Evolutionary conservation across 805 yeast genomes (phyloP).

Genomic region (Candida ficus): DNA sequence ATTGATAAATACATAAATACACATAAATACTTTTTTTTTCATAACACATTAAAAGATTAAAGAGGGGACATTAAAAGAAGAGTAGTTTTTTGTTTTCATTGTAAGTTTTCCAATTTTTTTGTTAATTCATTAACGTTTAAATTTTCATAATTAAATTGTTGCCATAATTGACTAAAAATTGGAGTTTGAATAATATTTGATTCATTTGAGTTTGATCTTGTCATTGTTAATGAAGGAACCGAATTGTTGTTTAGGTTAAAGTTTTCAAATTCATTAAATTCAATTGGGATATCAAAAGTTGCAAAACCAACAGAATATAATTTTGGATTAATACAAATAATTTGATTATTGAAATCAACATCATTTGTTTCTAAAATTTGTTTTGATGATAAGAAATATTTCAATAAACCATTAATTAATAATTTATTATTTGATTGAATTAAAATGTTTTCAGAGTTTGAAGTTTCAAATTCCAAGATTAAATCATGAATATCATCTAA

Average conservation of each 20-base stretch:
- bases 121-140: constrained; percentile 19
- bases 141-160: constrained; percentile 13
- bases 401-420: constrained; percentile 18
- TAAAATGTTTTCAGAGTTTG: constrained; percentile 10
- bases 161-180: constrained; percentile 10
- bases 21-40: not conserved
- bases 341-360: constrained; percentile 12
- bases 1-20: too few species aligned
- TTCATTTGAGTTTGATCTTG: constrained; percentile 19
- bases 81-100: too few species aligned
- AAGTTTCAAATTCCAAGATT: constrained; percentile 17
- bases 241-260: not conserved
- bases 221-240: constrained; percentile 15
- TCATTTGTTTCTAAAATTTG: constrained; percentile 3
- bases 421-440: constrained; percentile 19
- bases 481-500: constrained; percentile 21
- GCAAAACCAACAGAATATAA: constrained; percentile 19
- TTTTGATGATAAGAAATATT: constrained; percentile 16
- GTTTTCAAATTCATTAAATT: not conserved
- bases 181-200: constrained; percentile 5
- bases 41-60: not conserved
- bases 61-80: not conserved
- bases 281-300: constrained; percentile 12
- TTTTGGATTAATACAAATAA: constrained; percentile 21
- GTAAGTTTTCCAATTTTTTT: constrained; percentile 14